These are phyloP conservation scores for Fusarium anguioides DNA, from an alignment of 2,329 filamentous ascomycete genomes.

Conservation along the genomic window DNA sequence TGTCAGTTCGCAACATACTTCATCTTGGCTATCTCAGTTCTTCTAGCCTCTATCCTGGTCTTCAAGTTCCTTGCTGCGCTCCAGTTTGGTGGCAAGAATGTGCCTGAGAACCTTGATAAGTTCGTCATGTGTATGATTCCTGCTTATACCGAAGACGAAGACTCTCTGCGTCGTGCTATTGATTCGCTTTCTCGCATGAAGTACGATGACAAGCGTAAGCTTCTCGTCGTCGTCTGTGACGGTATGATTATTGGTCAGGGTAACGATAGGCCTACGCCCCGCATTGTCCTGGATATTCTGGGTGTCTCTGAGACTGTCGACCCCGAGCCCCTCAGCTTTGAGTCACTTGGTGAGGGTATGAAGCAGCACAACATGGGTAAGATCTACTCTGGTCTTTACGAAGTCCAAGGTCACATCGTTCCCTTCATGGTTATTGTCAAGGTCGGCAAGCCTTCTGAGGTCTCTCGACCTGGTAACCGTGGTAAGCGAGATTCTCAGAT, in stretches of 20 bases:
- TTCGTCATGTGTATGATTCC: conserved; percentile 98
- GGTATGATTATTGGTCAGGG: conserved; percentile 99
- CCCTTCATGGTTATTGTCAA: conserved; percentile 98
- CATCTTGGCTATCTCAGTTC: conserved; percentile 82
- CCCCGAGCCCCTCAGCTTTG: conserved; percentile 95
- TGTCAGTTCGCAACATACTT: conserved; percentile 93
- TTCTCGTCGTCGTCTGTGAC: conserved; percentile 91
- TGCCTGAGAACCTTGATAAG: conserved; percentile 97
- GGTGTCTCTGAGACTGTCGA: conserved; percentile 94
- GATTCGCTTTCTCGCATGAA: conserved; percentile 95
- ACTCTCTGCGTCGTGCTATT: conserved; percentile 94
- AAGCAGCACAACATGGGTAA: conserved; percentile 99
- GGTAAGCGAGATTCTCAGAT: conserved; percentile 99
- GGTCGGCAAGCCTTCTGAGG: conserved; percentile 96
- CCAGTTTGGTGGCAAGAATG: conserved; percentile 90
- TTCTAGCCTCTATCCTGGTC: conserved; percentile 83
- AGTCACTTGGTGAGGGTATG: conserved; percentile 92
- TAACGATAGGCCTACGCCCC: conserved; percentile 93
- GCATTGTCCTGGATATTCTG: conserved; percentile 96
- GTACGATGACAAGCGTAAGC: conserved; percentile 98
- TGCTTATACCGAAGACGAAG: conserved; percentile 98
- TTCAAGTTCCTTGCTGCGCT: conserved; percentile 98
- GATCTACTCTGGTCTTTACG: conserved; percentile 96
- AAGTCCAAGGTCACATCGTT: conserved; percentile 97
- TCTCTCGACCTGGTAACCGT: conserved; percentile 93